These are phyloP conservation scores for Cordyceps cateniannulata DNA, from an alignment of 2,329 filamentous ascomycete genomes.

Conservation along the genomic window DNA sequence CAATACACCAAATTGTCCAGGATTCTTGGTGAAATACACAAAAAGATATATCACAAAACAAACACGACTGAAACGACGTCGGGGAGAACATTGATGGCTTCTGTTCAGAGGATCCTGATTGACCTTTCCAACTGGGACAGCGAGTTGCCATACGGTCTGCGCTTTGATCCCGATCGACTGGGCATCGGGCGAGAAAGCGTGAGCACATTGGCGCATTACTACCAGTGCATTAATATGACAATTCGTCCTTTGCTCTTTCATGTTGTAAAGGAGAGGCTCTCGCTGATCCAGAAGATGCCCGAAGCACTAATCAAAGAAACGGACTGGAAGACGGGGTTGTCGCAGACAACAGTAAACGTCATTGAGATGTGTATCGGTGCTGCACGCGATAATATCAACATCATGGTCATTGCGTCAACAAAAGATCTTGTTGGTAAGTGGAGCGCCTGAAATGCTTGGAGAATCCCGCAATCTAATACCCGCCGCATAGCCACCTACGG, in stretches of 20 bases:
- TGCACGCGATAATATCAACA: slow-evolving; percentile 40
- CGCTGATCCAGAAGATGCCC: slow-evolving; percentile 17
- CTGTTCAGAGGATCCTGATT: slow-evolving; percentile 44
- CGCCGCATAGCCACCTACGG: slow-evolving; percentile 42
- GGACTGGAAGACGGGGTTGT: slow-evolving; percentile 42
- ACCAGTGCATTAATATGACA: slow-evolving; percentile 53
- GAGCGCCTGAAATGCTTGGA: not conserved
- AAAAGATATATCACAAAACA: slow-evolving; percentile 42
- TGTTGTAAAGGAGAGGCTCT: slow-evolving; percentile 42
- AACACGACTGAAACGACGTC: slow-evolving; percentile 29
- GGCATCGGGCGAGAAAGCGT: slow-evolving; percentile 43
- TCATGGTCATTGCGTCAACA: slow-evolving; percentile 42
- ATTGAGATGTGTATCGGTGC: slow-evolving; percentile 47
- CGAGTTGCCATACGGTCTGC: slow-evolving; percentile 39
- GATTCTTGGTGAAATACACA: slow-evolving; percentile 42
- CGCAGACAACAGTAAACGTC: slow-evolving; percentile 40
- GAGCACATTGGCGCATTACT: slow-evolving; percentile 48
- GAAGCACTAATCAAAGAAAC: slow-evolving; percentile 16
- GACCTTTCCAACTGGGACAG: slow-evolving; percentile 44
- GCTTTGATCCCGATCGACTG: slow-evolving; percentile 40
- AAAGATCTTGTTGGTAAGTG: slow-evolving; percentile 42
- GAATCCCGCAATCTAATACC: not conserved
- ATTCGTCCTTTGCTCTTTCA: slow-evolving; percentile 47
- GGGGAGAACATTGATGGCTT: slow-evolving; percentile 39
- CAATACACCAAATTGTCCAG: slow-evolving; percentile 47